Evolutionary conservation across 2,329 filamentous ascomycete species (phyloP), one percentile per base, ranked within the genome.

Genomic region (Sporothrix curviconia): DNA sequence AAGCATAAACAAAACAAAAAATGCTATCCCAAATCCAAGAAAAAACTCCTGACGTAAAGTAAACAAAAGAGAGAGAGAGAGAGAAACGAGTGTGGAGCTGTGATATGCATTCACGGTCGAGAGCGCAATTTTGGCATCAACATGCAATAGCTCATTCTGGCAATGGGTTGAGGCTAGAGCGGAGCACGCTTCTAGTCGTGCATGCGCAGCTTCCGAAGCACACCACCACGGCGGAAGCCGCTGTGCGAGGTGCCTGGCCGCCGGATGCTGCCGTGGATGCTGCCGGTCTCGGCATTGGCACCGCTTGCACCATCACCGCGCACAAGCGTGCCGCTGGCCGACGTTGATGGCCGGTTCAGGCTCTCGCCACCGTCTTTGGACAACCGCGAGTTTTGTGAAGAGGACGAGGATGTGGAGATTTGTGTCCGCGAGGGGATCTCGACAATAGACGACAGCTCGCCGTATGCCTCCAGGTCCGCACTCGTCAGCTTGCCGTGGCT

Each of bases 401-500:
- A 46, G 1, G 43, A 42, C 32, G 54, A 54, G 15, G 56, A 66
- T 58, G 46, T 60, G 1, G 49, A 54, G 3, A 32, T 30, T 15
- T 47, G 39, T 3, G 44, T 19, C 12, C 30, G n/a, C 6, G 52
- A 55, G 15, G 56, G 40, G 1, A 36, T 24, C 17, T 57, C 46
- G 9, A 32, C 34, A 7, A 57, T 62, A 2, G 64, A 59, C 7
- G 65, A 49, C 19, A 68, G 53, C 14, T 56, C 47, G 34, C 40
- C 39, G 39, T 56, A 49, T 36, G 24, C 15, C n/a, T 22, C 47
- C 8, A 52, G 63, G 43, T 67, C 64, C 43, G 65, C 62, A 50
- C 69, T 67, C 37, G 72, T 66, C 3, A 79, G 74, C 59, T 70
- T 69, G 53, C 78, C 78, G 57, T 78, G 72, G 63, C 70, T 76